Evolutionary conservation across 2,329 filamentous ascomycete species (phyloP).

Genomic region (Leptographium wingfieldii): DNA sequence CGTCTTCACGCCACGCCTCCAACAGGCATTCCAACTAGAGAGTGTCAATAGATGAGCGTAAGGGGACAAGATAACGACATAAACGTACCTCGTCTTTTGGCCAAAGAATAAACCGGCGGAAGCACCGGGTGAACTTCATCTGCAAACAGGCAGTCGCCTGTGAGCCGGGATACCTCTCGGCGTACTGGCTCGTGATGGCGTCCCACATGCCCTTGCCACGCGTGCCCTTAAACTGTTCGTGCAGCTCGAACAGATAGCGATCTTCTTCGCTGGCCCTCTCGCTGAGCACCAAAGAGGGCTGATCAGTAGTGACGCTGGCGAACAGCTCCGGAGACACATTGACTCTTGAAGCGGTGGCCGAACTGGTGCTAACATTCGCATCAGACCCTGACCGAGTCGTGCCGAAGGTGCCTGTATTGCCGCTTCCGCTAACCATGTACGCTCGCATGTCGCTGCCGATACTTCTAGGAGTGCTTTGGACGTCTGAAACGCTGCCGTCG

Average conservation of each 20-base stretch:
- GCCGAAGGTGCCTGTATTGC: no score
- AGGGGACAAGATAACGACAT: not conserved
- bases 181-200: constrained; percentile 33
- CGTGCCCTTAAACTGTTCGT: constrained; percentile 29
- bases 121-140: constrained; percentile 41
- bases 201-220: constrained; percentile 49
- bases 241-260: constrained; percentile 35
- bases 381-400: no score
- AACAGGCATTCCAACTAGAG: constrained; percentile 17
- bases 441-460: not conserved
- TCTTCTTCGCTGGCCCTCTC: constrained; percentile 34
- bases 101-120: constrained; percentile 37
- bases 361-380: not conserved
- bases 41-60: not conserved
- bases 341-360: not conserved
- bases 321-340: not conserved
- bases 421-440: not conserved
- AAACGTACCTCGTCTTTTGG: constrained; percentile 34
- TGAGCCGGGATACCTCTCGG: constrained; percentile 17
- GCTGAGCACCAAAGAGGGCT: constrained; percentile 20
- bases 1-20: constrained; percentile 27
- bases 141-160: constrained; percentile 33
- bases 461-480: not conserved
- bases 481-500: not conserved
- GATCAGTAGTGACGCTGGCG: not conserved